Conservation (phyloP, 805 yeast genomes). For the Myxozyma mucilagina region DNA sequence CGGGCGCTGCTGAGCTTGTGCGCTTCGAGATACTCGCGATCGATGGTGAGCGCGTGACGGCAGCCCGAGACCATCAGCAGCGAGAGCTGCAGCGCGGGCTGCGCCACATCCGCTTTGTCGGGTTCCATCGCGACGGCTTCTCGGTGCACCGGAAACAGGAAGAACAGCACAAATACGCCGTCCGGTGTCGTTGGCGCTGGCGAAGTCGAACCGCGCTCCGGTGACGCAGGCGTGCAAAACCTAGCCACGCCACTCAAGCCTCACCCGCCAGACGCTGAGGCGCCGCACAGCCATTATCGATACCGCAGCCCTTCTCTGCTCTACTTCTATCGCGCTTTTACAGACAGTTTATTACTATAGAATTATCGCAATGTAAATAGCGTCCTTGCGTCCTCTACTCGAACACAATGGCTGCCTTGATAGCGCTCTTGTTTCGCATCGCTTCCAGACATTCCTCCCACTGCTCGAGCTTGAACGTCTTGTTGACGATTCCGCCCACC, state of each 20-base stretch:
- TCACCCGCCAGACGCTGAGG: too few relatives aligned
- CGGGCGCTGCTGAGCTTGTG: slow-evolving; percentile 13
- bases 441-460: slow-evolving; percentile 31
- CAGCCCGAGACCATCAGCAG: slow-evolving; percentile 25
- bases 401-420: slow-evolving; percentile 30
- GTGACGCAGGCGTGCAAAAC: too few relatives aligned
- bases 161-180: neutral
- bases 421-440: slow-evolving; percentile 27
- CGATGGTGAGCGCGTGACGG: slow-evolving; percentile 16
- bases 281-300: too few relatives aligned
- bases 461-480: slow-evolving; percentile 29
- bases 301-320: too few relatives aligned
- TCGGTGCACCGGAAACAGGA: neutral
- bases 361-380: neutral
- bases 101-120: slow-evolving; percentile 6
- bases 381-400: slow-evolving; percentile 1
- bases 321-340: too few relatives aligned
- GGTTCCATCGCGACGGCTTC: neutral
- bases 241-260: too few relatives aligned
- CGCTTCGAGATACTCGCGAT: slow-evolving; percentile 13
- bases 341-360: neutral
- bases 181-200: too few relatives aligned
- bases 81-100: slow-evolving; percentile 22
- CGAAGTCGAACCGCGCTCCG: too few relatives aligned
- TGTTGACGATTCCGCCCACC: slow-evolving; percentile 28